Evolutionary conservation across 192 early-diverging fungal genomes (phyloP), one percentile per base, ranked within the genome.

Genomic region (Haplosporangium gracile): DNA sequence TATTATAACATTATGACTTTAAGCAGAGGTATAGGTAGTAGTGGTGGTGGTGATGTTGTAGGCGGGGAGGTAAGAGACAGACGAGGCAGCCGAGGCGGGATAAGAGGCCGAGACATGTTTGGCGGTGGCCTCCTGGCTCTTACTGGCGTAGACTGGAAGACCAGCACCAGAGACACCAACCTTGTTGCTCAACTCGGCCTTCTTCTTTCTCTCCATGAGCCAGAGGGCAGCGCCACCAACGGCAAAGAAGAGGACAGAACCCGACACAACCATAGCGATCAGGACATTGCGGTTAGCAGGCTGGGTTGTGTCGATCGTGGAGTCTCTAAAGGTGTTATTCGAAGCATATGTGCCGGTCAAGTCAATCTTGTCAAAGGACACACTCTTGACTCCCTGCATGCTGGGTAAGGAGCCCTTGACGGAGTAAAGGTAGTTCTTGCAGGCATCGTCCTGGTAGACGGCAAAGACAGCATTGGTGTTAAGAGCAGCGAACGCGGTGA

Each of bases 371-470:
- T 65, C 70, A 75, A 75, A 85, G 5, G 71, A 16, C 32, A 85
- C 6, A 32, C 83, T 73, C 68, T 36, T 32, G 36, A 74, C 74
- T 2, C 75, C 78, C 34, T 80, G 68, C 34, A 80, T 18, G 29
- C 57, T 76, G 22, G 26, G 16, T 4, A 85, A 38, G 11, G 43
- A 49, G 11, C 39, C 68, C 51, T 70, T 55, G 39, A 80, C 83
- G 0, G 83, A 85, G 40, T 80, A 85, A 11, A 80, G 57, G 42
- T 85, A 85, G 3, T 75, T 72, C 49, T 73, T 26, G 57, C 83
- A 85, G 22, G 9, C 32, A 39, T 38, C 45, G 32, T 85, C 83
- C 70, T 77, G 53, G 39, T 80, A 85, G 34, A 85, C 11, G 4
- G 83, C 83, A 57, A 85, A 77, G 38, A 78, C 55, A 4, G 82